Conservation (phyloP, 1,139 yeast genomes). For the Hansenula lynferdii region DNA sequence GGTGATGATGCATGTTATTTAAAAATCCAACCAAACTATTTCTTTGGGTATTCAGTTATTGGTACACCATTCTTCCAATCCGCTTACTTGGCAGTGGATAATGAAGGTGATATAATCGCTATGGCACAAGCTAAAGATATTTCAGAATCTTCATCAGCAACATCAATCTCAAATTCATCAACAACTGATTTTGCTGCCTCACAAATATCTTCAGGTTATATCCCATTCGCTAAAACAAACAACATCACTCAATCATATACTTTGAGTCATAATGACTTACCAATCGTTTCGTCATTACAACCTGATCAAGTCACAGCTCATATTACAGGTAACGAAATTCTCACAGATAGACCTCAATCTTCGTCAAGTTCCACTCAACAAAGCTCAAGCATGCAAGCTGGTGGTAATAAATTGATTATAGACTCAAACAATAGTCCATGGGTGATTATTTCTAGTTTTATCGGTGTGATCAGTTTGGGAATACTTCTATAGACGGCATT, state of each 20-base stretch:
- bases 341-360: not conserved
- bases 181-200: conserved; percentile 17
- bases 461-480: too few species aligned
- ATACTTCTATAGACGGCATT: too few species aligned
- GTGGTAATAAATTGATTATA: not conserved
- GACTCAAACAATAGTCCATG: too few species aligned
- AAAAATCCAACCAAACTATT: conserved; percentile 45
- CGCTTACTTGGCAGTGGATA: conserved; percentile 63
- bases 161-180: conserved; percentile 7
- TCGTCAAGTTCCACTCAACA: not conserved
- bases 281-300: not conserved
- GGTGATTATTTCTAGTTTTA: too few species aligned
- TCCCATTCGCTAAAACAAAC: conserved; percentile 43
- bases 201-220: conserved; percentile 36
- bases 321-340: not conserved
- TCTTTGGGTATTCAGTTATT: conserved; percentile 48
- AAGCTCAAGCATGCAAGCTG: not conserved
- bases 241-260: conserved; percentile 25
- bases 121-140: conserved; percentile 49
- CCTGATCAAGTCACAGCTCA: conserved; percentile 1
- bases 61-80: conserved; percentile 59
- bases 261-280: conserved; percentile 25
- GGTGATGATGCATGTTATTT: conserved; percentile 62
- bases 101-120: conserved; percentile 54
- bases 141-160: too few species aligned